A percentile compares a stretch with the other conserved stretches of the same genome.
phyloP scores from a whole-genome alignment of 768 basidiomycete species.

The Tricholoma matsutake region DNA sequence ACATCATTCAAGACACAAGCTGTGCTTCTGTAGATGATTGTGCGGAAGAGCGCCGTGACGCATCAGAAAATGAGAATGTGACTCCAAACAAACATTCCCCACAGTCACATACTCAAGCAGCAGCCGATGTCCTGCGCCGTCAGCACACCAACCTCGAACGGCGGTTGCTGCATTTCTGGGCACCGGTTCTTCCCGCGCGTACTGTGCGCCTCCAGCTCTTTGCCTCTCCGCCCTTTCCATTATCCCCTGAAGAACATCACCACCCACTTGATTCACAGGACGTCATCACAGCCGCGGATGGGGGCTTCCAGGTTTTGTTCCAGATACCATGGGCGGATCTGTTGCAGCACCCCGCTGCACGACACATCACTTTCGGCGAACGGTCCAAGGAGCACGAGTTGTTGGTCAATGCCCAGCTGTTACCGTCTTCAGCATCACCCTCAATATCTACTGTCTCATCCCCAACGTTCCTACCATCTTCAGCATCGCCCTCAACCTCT shows the following conservation, averaged over 20 bases:
- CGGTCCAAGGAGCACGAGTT: slow-evolving; percentile 51
- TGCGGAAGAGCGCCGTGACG: background rate
- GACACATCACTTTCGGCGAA: slow-evolving; percentile 58
- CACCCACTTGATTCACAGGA: slow-evolving; percentile 49
- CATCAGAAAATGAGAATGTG: background rate
- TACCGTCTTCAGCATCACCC: slow-evolving; percentile 22
- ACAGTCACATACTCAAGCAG: slow-evolving; percentile 9
- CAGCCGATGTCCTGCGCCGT: slow-evolving; percentile 38
- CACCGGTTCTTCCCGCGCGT: slow-evolving; percentile 62
- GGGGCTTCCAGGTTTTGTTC: slow-evolving; percentile 68
- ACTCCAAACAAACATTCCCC: slow-evolving; percentile 3
- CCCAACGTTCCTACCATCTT: slow-evolving; percentile 5
- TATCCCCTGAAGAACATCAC: background rate
- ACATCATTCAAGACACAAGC: background rate
- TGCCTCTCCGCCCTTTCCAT: slow-evolving; percentile 28
- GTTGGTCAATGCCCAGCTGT: slow-evolving; percentile 50
- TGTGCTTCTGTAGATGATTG: background rate
- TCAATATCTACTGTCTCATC: no score
- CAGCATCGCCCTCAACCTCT: background rate
- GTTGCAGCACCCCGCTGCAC: slow-evolving; percentile 53
- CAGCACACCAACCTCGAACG: slow-evolving; percentile 75
- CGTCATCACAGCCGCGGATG: slow-evolving; percentile 60
- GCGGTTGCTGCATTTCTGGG: slow-evolving; percentile 80
- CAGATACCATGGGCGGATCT: slow-evolving; percentile 67
- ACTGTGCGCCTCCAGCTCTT: slow-evolving; percentile 63